A percentile compares a stretch with the other conserved stretches of the same genome.
Evolutionary conservation across 2,329 filamentous ascomycete genomes (phyloP).

Genomic region (Penicillium hesseltinei): DNA sequence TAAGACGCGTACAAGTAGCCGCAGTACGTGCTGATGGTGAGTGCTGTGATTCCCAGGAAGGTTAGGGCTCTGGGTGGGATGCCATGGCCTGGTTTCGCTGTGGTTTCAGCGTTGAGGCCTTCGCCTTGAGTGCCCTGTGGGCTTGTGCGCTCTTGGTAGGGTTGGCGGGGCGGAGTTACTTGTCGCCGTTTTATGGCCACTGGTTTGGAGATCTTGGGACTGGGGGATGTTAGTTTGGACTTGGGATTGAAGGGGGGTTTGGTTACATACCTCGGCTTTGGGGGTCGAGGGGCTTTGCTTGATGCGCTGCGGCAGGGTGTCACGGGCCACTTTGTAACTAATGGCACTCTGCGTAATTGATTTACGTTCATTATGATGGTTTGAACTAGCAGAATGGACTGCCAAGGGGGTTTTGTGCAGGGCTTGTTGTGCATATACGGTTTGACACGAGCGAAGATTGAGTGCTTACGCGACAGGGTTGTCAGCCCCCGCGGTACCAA

Average conservation of each 20-base stretch:
- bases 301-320: slow-evolving; percentile 17
- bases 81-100: slow-evolving; percentile 9
- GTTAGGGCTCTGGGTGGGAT: slow-evolving; percentile 38
- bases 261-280: slow-evolving; percentile 22
- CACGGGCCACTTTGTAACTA: slow-evolving; percentile 20
- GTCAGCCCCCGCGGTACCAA: not conserved
- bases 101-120: slow-evolving; percentile 5
- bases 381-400: not conserved
- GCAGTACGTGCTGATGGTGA: slow-evolving; percentile 45
- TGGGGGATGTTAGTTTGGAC: slow-evolving; percentile 9
- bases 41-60: slow-evolving; percentile 38
- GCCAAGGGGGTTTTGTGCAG: not conserved
- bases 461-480: slow-evolving; percentile 4
- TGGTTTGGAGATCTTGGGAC: slow-evolving; percentile 7
- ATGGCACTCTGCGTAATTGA: slow-evolving; percentile 21
- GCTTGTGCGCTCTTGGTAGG: not conserved
- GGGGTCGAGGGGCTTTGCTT: slow-evolving; percentile 17
- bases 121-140: slow-evolving; percentile 1
- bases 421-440: not conserved
- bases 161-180: not conserved
- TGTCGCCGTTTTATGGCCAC: not conserved
- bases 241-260: not conserved
- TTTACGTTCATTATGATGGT: slow-evolving; percentile 28
- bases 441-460: not conserved
- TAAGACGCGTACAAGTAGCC: slow-evolving; percentile 47